A percentile compares a stretch with the other conserved stretches of the same genome.
phyloP scores from a whole-genome alignment of 345 rosid genomes.

The Hypericum perforatum region DNA sequence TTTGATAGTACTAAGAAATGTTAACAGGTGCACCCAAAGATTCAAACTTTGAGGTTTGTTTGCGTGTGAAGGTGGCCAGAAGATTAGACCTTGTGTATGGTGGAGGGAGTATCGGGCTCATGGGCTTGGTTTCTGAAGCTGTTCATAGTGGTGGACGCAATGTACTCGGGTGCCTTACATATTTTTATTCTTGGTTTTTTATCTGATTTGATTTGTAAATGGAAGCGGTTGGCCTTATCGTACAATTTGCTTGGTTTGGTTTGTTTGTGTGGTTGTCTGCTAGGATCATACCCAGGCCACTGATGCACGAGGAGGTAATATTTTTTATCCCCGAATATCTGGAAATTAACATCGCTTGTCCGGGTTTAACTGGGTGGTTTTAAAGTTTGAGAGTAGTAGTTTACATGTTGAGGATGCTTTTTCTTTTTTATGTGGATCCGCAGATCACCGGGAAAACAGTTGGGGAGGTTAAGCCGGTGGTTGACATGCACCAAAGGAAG shows the following conservation, averaged over 20 bases:
- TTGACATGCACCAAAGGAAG: conserved; percentile 95
- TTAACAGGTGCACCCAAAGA: not conserved
- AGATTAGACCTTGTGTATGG: conserved; percentile 86
- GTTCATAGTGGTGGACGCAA: conserved; percentile 74
- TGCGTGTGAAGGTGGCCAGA: conserved; percentile 39
- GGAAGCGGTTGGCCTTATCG: not conserved
- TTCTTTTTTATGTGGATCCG: conserved; percentile 1
- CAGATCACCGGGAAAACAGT: conserved; percentile 74
- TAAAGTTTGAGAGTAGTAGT: too few species aligned
- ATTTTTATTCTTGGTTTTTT: not conserved
- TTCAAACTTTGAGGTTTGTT: not conserved
- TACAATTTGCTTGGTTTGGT: not conserved
- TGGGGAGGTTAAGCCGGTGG: conserved; percentile 80
- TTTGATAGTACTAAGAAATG: not conserved
- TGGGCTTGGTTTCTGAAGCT: conserved; percentile 86
- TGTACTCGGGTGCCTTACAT: conserved; percentile 64
- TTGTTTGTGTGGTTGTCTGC: not conserved
- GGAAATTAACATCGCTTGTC: too few species aligned
- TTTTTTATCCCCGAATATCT: not conserved
- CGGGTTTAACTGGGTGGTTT: too few species aligned
- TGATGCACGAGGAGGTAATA: conserved; percentile 42
- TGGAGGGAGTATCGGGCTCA: conserved; percentile 89
- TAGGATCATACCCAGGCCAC: conserved; percentile 50
- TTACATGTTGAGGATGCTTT: not conserved
- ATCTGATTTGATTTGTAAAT: not conserved